phyloP scores from a whole-genome alignment of 495 filamentous ascomycete genomes.

The Tuber borchii region DNA sequence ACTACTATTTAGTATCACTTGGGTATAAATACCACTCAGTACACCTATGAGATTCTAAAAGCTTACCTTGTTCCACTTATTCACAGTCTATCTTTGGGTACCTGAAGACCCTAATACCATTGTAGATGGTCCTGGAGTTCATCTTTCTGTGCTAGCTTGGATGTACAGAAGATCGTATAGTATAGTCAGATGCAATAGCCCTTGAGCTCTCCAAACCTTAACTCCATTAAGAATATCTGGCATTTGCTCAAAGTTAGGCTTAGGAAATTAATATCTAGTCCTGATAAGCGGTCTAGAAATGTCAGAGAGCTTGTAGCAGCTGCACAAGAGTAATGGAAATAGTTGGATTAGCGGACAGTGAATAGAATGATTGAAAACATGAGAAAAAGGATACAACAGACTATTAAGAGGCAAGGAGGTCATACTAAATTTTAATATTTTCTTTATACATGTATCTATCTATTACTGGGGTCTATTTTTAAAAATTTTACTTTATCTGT shows the following conservation, averaged over 20 bases:
- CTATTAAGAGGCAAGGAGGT: constrained; percentile 8
- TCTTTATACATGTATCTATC: not conserved
- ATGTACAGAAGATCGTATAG: too few species aligned
- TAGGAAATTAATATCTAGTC: not conserved
- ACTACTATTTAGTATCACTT: not conserved
- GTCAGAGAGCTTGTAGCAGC: not conserved
- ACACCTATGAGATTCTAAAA: not conserved
- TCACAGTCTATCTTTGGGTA: too few species aligned
- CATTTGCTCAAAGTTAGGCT: too few species aligned
- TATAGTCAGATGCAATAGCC: too few species aligned
- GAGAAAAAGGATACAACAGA: constrained; percentile 12
- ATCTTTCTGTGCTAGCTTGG: too few species aligned
- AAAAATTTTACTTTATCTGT: not conserved
- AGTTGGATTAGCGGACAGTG: not conserved
- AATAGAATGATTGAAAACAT: constrained; percentile 15
- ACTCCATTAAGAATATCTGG: too few species aligned
- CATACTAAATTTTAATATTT: not conserved
- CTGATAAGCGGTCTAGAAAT: not conserved
- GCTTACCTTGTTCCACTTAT: too few species aligned
- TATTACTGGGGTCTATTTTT: too few species aligned
- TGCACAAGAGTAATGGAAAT: constrained; percentile 6
- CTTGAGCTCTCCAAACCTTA: too few species aligned
- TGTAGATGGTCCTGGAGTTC: too few species aligned
- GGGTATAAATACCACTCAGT: not conserved
- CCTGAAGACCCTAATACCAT: too few species aligned